A percentile compares a stretch with the other conserved stretches of the same genome.
phyloP scores from a whole-genome alignment of 495 filamentous ascomycete genomes.

The Extremus antarcticus region DNA sequence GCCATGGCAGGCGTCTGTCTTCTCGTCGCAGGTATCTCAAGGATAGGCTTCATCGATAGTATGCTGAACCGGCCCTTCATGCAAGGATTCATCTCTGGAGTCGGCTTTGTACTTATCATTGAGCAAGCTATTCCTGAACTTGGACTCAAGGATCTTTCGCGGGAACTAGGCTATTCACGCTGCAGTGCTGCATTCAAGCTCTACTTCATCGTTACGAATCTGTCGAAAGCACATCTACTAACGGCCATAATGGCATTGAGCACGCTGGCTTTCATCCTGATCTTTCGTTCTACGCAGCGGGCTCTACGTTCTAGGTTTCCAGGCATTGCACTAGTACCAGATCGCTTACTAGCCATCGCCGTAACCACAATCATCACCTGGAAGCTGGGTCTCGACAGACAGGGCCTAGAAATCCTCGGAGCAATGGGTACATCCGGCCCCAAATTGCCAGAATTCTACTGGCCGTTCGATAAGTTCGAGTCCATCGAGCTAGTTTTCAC shows the following conservation, averaged over 20 bases:
- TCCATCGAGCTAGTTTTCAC: not conserved
- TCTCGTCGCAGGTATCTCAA: not conserved
- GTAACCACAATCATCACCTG: not conserved
- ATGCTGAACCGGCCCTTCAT: slow-evolving; percentile 1
- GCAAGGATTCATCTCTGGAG: slow-evolving; percentile 1
- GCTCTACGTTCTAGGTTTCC: not conserved
- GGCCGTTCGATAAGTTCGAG: not conserved
- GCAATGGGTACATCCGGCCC: not conserved
- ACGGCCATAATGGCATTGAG: not conserved
- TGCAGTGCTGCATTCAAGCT: not conserved
- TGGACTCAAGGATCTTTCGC: not conserved
- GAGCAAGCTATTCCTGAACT: slow-evolving; percentile 1
- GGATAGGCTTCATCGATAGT: slow-evolving; percentile 2
- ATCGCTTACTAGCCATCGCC: not conserved
- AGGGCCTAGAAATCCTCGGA: not conserved
- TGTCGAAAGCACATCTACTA: not conserved
- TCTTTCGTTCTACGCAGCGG: not conserved
- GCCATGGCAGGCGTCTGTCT: not conserved
- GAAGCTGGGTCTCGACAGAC: not conserved
- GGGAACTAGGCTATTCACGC: not conserved
- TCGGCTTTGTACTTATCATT: not conserved
- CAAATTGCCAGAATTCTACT: not conserved
- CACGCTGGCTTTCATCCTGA: not conserved
- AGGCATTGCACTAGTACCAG: not conserved
- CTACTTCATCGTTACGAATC: not conserved